A percentile compares a stretch with the other conserved stretches of the same genome.
Evolutionary conservation across 2,329 filamentous ascomycete genomes (phyloP).

Genomic region (Aspergillus caelatus): DNA sequence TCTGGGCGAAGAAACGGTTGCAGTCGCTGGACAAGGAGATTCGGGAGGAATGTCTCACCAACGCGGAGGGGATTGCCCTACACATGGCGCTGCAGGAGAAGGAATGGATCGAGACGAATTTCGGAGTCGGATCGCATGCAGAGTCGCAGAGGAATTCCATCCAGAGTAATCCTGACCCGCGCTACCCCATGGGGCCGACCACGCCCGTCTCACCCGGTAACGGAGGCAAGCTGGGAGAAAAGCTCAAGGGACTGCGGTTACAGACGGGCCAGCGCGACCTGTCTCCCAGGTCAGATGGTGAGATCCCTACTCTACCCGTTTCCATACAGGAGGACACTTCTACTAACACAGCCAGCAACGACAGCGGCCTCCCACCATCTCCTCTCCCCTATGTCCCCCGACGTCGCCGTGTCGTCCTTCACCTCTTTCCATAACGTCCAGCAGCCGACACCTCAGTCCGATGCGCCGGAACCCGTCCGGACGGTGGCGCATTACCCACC

Average conservation of each 20-base stretch:
- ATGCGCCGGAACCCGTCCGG: conserved; percentile 21
- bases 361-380: conserved; percentile 43
- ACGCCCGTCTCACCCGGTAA: conserved; percentile 66
- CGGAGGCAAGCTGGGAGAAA: conserved; percentile 74
- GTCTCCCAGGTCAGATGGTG: conserved; percentile 57
- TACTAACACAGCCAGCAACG: neutral
- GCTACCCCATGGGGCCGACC: conserved; percentile 47
- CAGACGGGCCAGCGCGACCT: conserved; percentile 72
- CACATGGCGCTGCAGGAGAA: conserved; percentile 83
- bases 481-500: conserved; percentile 45
- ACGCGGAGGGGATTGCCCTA: conserved; percentile 79
- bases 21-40: conserved; percentile 78
- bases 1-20: conserved; percentile 85
- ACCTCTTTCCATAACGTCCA: conserved; percentile 58
- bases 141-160: conserved; percentile 36
- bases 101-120: conserved; percentile 82
- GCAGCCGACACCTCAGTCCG: conserved; percentile 21
- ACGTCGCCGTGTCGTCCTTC: conserved; percentile 66
- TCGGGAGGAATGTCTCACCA: conserved; percentile 68
- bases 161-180: conserved; percentile 20
- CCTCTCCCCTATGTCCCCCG: conserved; percentile 64
- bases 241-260: conserved; percentile 76
- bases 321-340: rapidly evolving
- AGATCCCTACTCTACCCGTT: conserved; percentile 22
- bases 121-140: conserved; percentile 61